phyloP scores from a whole-genome alignment of 1,139 yeast genomes.

The Taphrina wiesneri region DNA sequence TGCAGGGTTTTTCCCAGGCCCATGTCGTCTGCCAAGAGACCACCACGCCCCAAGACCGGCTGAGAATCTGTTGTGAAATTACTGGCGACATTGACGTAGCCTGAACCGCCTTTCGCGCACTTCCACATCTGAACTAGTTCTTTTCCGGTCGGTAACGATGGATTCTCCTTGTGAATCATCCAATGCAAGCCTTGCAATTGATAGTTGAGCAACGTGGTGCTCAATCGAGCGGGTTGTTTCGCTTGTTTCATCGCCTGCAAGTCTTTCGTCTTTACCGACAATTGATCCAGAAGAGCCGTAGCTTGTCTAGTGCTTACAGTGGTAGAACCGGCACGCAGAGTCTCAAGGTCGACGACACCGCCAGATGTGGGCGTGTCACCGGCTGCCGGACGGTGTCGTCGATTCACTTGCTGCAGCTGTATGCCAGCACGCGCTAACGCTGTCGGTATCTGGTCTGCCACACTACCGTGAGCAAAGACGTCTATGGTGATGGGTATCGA shows the following conservation, averaged over 20 bases:
- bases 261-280: conserved; percentile 31
- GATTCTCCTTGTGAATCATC: conserved; percentile 61
- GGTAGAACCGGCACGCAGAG: conserved; percentile 3
- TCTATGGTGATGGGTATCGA: conserved; percentile 32
- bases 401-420: background rate
- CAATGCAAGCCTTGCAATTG: conserved; percentile 87
- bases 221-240: conserved; percentile 35
- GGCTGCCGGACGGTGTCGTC: background rate
- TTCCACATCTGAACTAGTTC: conserved; percentile 36
- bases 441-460: background rate
- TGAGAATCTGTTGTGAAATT: conserved; percentile 10
- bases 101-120: conserved; percentile 73
- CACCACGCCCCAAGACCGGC: conserved; percentile 54
- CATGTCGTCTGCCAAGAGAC: conserved; percentile 94
- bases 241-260: conserved; percentile 35
- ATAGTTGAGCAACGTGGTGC: conserved; percentile 61
- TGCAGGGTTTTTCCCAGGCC: conserved; percentile 93
- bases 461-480: conserved; percentile 21
- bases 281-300: conserved; percentile 11
- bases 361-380: background rate
- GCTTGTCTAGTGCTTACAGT: conserved; percentile 1
- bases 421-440: conserved; percentile 30
- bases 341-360: background rate
- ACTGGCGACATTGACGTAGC: conserved; percentile 36
- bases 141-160: conserved; percentile 28